Base-by-base conservation (phyloP, 257 asterid genomes). In the Mentha longifolia region DNA sequence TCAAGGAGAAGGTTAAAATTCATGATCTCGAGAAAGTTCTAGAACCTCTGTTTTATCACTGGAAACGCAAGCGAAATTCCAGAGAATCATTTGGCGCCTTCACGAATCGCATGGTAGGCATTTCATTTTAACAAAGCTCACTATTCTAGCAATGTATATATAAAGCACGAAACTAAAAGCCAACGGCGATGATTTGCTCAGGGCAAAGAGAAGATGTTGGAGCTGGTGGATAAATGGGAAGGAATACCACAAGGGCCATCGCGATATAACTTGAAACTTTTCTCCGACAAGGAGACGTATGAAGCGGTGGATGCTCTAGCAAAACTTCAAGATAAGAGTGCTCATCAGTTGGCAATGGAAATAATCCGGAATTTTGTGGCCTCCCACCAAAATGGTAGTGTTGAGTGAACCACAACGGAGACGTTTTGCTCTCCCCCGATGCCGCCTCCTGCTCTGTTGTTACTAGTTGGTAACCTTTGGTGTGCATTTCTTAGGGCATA, bases 1-100 rank as follows among this genome's bases (percentile, higher is more conserved):
- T 94, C 81, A 82, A 75, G 91, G 96, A 94, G 43, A 94, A 91
- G 84, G 98, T 91, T 73, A 94, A 94, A 86, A 50, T 94, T 70
- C 98, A 94, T 8, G 88, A 85, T 83, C 91, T 94, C 45, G 99
- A 91, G 87, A 92, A 86, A 72, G 97, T 94, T 75, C 65, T 94
- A 67, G 99, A 89, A 76, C 99, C 99, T 47, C 67, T 94, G 79
- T 94, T 94, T 79, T 91, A 85, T 83, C 77, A 89, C 86, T 94
- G 99, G 99, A 94, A 86, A 76, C 82, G 87, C 61, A 82, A 85
- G 83, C 81, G 99, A 52, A 81, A 67, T 3, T 67, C 97, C 3
- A 84, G 79, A 50, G 99, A 94, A 86, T 86, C 98, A 77, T 89
- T 94, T 46, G 99, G 99, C 43, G 90, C 85, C 81, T 94, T 91